Evolutionary conservation across 345 rosid genomes (phyloP).

Genomic region (Turritis glabra): DNA sequence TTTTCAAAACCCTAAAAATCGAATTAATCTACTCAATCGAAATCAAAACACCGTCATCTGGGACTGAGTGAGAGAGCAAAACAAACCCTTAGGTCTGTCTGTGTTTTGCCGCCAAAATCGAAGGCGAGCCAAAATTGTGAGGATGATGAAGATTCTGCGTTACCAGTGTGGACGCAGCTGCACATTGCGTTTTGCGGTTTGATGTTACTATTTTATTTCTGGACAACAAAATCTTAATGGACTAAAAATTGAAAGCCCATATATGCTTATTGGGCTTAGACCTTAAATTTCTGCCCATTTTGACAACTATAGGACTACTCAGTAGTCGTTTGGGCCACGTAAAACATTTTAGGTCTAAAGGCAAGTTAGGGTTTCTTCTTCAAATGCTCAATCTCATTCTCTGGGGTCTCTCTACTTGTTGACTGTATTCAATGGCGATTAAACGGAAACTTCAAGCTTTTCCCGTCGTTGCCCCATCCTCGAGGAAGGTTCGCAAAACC

Average conservation of each 20-base stretch:
- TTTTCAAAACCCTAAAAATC: constrained; percentile 25
- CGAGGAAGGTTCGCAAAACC: background rate
- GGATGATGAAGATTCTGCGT: background rate
- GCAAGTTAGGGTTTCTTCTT: background rate
- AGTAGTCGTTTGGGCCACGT: background rate
- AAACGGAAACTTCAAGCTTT: background rate
- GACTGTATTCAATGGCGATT: background rate
- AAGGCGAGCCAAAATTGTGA: background rate
- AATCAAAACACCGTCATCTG: background rate
- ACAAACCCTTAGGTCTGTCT: background rate
- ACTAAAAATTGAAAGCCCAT: background rate
- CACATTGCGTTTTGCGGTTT: background rate
- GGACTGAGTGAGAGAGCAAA: background rate
- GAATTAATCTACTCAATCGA: background rate
- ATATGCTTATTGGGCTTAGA: background rate
- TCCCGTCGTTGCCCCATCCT: background rate
- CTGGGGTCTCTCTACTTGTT: background rate
- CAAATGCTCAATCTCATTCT: background rate
- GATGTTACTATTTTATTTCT: background rate
- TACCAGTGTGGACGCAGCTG: background rate
- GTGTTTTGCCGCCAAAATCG: constrained; percentile 32
- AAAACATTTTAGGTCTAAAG: background rate
- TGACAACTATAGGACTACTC: background rate
- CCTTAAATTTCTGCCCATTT: no score
- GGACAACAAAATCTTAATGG: background rate